Base-by-base conservation (phyloP, 345 rosid species). In the Citrus sp. region DNA sequence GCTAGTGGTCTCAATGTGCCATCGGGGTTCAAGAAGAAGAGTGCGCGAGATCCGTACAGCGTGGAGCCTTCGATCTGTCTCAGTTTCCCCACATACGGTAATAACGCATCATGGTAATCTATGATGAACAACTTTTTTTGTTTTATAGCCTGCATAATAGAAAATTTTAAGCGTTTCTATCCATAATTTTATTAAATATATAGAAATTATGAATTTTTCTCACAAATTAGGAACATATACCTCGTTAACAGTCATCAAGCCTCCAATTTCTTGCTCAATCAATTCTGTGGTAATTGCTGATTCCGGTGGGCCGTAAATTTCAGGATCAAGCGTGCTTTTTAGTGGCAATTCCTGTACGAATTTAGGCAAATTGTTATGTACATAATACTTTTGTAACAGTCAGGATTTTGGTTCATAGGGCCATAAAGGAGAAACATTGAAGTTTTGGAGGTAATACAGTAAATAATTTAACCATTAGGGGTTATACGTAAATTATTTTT, bases 281-380 rank as follows among this genome's bases (percentile, higher is more conserved):
- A 90, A 54, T 21, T 92, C 91, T 67, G 83, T 77, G 12, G 97
- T 93, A 76, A 94, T 89, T 51, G 84, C 88, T 32, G 98, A 94
- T 70, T 79, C 91, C 0, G 88, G 77, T 0, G 91, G 86, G 19
- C 98, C 97, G 5, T 93, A 94, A 4, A 85, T 81, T 8, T 18
- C 65, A 1, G 97, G 91, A 76, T 94, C 98, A 16, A 94, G 90
- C 30, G 84, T 81, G 78, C 98, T 93, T 82, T 76, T 88, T 83
- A 93, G 35, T 10, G 98, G 98, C 97, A 95, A 94, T 74, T 94
- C 97, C 98, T 92, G 74, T 8, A 82, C 6, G 18, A 78, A 30
- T 73, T 24, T 71, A 51, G 27, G 4, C 70, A 76, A 46, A 9
- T 18, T 14, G 7, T 18, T 21, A 2, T 19, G 2, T 65, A 24